Conservation (phyloP, 2,329 filamentous ascomycete species). For the Beauveria pseudobassiana region DNA sequence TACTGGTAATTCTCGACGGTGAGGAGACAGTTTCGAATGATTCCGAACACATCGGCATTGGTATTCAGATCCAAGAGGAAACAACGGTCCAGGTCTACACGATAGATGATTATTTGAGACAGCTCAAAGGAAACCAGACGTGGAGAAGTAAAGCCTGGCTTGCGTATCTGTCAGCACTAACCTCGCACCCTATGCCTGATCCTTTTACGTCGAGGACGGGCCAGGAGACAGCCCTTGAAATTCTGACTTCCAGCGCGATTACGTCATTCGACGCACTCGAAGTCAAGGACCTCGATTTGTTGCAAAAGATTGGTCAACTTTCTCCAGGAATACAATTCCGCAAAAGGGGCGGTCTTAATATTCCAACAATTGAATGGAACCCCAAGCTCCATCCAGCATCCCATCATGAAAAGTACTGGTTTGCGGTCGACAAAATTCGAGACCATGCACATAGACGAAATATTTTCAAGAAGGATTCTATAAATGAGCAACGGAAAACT, state of each 20-base stretch:
- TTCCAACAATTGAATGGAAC: background rate
- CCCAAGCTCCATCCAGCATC: background rate
- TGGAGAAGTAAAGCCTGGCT: slow-evolving; percentile 44
- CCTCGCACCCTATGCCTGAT: slow-evolving; percentile 42
- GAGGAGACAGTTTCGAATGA: background rate
- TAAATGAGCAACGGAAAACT: accelerated
- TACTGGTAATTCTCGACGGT: background rate
- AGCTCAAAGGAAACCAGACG: slow-evolving; percentile 39
- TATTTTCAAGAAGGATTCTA: accelerated
- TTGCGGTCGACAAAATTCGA: background rate
- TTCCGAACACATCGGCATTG: background rate
- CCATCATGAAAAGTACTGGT: background rate
- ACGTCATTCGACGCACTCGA: slow-evolving; percentile 25
- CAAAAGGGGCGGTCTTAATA: background rate
- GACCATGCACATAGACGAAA: background rate
- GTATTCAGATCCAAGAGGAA: background rate
- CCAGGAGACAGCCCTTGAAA: slow-evolving; percentile 42
- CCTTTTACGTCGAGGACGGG: slow-evolving; percentile 41
- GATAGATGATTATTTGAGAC: background rate
- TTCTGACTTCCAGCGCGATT: slow-evolving; percentile 39
- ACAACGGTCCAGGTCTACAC: background rate
- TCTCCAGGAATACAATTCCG: background rate
- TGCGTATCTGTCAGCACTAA: slow-evolving; percentile 44
- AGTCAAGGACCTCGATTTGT: background rate
- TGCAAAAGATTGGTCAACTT: background rate